Base-by-base conservation (phyloP, 2,329 filamentous ascomycete species). In the Gnomoniopsis smithogilvyi region DNA sequence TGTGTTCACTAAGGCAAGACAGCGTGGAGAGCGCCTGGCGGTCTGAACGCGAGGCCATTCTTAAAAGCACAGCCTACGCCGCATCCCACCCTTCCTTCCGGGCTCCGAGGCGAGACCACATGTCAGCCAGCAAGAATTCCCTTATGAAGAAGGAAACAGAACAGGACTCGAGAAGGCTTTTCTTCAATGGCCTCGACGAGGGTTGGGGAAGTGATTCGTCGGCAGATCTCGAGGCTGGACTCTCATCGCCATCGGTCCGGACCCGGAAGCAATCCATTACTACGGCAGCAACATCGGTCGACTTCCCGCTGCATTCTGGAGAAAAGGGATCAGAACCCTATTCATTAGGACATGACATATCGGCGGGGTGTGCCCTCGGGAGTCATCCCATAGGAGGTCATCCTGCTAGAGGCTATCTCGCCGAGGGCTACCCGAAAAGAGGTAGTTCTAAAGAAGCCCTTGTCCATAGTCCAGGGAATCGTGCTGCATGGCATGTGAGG, bases 281-380 rank as follows among this genome's bases (percentile, higher is more conserved):
- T 22, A 76, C 73, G 11, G 65, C 66, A 22, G 71, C 72, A 3
- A 75, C 74, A 4, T 76, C 74, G 2, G 62, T 76, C 2, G 68
- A 22, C 72, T 71, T 21, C 62, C 65, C 22, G 45, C 21, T 12
- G 12, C 14, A 19, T 21, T 47, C 45, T 14, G 45, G 45, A 10
- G 45, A 24, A 17, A 24, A 24, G 21, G 19, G 11, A 2, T 15
- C 15, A 15, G 45, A 24, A 14, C 11, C 10, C 6, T 14, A 15
- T 10, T 14, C 45, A 24, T 15, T 21, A 24, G 45, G 19, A 12
- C 19, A 21, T 14, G 19, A 14, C 3, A 14, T 21, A 14, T 6
- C 22, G 19, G 45, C 19, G 12, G 21, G 45, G 4, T 19, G 24
- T 24, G 8, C 45, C 14, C 2, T 21, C 14, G 45, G 3, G 15